phyloP scores from a whole-genome alignment of 1,284 basidiomycete species.

The Caloboletus firmus region DNA sequence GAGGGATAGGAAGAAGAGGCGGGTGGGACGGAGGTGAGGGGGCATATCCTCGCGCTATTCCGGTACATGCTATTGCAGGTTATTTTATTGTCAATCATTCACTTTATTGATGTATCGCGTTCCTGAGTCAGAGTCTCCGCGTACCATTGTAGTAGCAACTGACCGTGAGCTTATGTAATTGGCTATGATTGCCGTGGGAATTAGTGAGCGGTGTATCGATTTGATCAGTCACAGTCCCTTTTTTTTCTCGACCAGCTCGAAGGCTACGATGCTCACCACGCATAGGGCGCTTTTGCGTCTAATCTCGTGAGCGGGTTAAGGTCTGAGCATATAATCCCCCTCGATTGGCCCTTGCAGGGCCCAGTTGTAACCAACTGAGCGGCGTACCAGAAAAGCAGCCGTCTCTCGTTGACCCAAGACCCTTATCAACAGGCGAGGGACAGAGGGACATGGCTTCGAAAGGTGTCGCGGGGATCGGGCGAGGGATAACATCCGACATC shows the following conservation, averaged over 20 bases:
- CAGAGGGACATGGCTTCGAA: slow-evolving; percentile 22
- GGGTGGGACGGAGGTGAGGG: slow-evolving; percentile 18
- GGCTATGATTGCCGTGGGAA: slow-evolving; percentile 1
- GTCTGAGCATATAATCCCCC: slow-evolving; percentile 36
- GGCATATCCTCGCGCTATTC: neutral
- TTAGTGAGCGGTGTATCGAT: neutral
- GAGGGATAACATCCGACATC: neutral
- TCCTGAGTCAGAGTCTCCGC: neutral
- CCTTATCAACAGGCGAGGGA: slow-evolving; percentile 29
- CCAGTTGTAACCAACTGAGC: slow-evolving; percentile 32
- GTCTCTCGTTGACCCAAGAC: slow-evolving; percentile 25
- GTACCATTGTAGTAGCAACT: too few relatives aligned
- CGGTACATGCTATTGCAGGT: neutral
- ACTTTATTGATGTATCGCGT: slow-evolving; percentile 2
- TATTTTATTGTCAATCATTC: neutral
- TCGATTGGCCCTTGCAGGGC: slow-evolving; percentile 36
- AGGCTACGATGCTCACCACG: slow-evolving; percentile 33
- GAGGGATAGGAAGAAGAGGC: slow-evolving; percentile 33
- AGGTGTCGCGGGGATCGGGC: slow-evolving; percentile 34
- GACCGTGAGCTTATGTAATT: too few relatives aligned
- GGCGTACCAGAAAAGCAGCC: slow-evolving; percentile 34
- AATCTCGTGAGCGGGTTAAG: slow-evolving; percentile 35
- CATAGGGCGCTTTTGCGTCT: slow-evolving; percentile 16
- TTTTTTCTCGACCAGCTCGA: slow-evolving; percentile 31
- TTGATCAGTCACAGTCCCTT: too few relatives aligned